phyloP scores from a whole-genome alignment of 768 basidiomycete genomes.

The Trametes cingulata region DNA sequence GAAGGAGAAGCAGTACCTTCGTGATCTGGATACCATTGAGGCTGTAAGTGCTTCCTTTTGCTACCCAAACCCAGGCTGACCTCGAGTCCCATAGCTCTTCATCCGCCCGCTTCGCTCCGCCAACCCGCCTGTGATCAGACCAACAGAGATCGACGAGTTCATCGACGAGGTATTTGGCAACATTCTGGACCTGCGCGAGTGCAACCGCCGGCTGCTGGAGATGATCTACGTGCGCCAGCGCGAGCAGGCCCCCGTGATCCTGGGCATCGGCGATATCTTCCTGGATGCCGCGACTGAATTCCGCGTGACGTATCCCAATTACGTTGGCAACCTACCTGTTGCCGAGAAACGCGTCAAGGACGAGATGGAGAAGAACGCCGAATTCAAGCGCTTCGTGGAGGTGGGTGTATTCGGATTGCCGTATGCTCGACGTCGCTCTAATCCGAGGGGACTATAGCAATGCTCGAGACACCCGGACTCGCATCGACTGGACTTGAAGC shows the following conservation, averaged over 20 bases:
- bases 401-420: conserved; percentile 39
- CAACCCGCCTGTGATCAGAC: conserved; percentile 55
- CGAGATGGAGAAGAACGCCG: conserved; percentile 77
- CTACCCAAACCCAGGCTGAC: background rate
- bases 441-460: conserved; percentile 37
- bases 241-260: conserved; percentile 82
- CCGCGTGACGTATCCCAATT: conserved; percentile 80
- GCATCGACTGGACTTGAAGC: conserved; percentile 70
- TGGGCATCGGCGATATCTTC: conserved; percentile 87
- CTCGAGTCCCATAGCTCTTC: conserved; percentile 44
- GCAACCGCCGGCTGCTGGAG: conserved; percentile 81
- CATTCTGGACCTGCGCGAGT: conserved; percentile 82
- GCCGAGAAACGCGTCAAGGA: conserved; percentile 88
- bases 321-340: conserved; percentile 79
- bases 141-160: conserved; percentile 70
- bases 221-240: conserved; percentile 82
- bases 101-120: conserved; percentile 54
- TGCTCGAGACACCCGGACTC: conserved; percentile 54
- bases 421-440: background rate
- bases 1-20: conserved; percentile 87
- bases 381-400: conserved; percentile 85
- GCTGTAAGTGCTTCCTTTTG: conserved; percentile 50
- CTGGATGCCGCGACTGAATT: conserved; percentile 87
- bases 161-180: conserved; percentile 91
- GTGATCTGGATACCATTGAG: conserved; percentile 85